Percentiles rank a stretch among this genome's conserved stretches.
These are phyloP conservation scores for Pezizomycotina sp. DNA, from an alignment of 2,329 filamentous ascomycete genomes.

Conservation along the genomic window DNA sequence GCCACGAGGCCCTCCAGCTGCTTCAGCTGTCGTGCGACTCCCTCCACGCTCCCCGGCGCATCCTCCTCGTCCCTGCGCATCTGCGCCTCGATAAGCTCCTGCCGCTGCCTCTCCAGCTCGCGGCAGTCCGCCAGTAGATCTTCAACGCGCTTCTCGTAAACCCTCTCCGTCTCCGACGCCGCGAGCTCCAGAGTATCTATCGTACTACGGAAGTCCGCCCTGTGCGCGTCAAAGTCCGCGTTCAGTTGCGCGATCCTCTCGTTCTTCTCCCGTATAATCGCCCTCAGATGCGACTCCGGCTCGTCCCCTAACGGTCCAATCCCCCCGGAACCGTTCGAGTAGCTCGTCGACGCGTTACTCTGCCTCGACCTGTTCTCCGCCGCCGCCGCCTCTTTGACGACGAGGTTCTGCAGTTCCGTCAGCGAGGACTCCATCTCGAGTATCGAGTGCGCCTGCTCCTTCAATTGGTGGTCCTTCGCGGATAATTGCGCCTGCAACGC, in stretches of 20 bases:
- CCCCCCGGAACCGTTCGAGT: not conserved
- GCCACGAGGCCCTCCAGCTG: conserved; percentile 92
- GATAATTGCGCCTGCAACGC: conserved; percentile 57
- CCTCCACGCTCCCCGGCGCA: conserved; percentile 44
- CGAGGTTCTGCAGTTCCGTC: conserved; percentile 60
- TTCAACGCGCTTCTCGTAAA: conserved; percentile 86
- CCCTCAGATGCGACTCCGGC: conserved; percentile 59
- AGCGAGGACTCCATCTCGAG: conserved; percentile 81
- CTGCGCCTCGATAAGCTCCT: conserved; percentile 38
- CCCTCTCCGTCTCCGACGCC: conserved; percentile 83
- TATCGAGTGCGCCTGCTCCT: conserved; percentile 66
- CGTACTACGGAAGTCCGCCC: conserved; percentile 89
- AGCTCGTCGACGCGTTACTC: conserved; percentile 7
- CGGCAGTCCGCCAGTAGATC: conserved; percentile 68
- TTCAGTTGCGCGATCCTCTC: conserved; percentile 90
- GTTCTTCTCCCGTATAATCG: conserved; percentile 83
- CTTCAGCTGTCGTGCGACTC: conserved; percentile 78
- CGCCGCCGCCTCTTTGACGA: conserved; percentile 36
- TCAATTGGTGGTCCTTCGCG: conserved; percentile 73
- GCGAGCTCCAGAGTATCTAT: conserved; percentile 94
- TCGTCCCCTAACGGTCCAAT: conserved; percentile 40
- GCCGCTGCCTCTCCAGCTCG: conserved; percentile 63
- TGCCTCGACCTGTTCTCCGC: conserved; percentile 32
- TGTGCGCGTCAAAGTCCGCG: conserved; percentile 82
- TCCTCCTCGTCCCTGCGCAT: conserved; percentile 12